Base-by-base conservation (phyloP, 2,329 filamentous ascomycete species). In the Grosmannia penicillata region DNA sequence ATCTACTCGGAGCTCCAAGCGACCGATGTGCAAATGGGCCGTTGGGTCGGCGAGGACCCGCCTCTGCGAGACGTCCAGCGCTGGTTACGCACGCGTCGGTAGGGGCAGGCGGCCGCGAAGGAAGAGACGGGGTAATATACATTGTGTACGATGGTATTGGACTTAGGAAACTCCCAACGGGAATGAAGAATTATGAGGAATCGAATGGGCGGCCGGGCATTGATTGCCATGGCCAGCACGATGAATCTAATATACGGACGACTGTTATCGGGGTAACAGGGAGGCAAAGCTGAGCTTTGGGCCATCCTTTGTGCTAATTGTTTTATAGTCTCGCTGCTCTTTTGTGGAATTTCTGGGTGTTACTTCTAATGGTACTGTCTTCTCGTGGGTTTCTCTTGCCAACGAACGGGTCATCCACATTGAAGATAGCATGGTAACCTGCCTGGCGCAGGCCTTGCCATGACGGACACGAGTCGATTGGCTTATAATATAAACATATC, bases 1-100 rank as follows among this genome's bases (percentile, higher is more conserved):
- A 62, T 78, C 43, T 78, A 78, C 53, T 53, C 57, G 33, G 62
- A 75, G 42, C 61, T 78, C 39, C 63, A 66, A 43, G 52, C 57
- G 26, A 65, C 65, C 17, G 74, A 78, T 50, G 56, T 65, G 21
- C 51, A 54, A 39, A 63, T 70, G 56, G 70, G 70, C 50, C 70
- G 72, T 57, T 79, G 74, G 74, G 74, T 66, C 48, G 63, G 58
- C 45, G 74, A 78, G 50, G 74, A 78, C 50, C 74, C 74, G 3
- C 70, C 65, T 46, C 56, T 76, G 37, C 60, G 68, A 38, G 59
- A 63, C 35, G 66, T 78, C 41, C 63, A 70, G 51, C 65, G 70
- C 53, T 78, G 74, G 74, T 55, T 78, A 37, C 63, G 66, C 40
- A 60, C 60, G 38, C 57, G 61, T 38, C 56, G 50, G n/a, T 44